These are phyloP conservation scores for Apophysomyces variabilis DNA, from an alignment of 371 early-diverging fungal species.

Conservation along the genomic window DNA sequence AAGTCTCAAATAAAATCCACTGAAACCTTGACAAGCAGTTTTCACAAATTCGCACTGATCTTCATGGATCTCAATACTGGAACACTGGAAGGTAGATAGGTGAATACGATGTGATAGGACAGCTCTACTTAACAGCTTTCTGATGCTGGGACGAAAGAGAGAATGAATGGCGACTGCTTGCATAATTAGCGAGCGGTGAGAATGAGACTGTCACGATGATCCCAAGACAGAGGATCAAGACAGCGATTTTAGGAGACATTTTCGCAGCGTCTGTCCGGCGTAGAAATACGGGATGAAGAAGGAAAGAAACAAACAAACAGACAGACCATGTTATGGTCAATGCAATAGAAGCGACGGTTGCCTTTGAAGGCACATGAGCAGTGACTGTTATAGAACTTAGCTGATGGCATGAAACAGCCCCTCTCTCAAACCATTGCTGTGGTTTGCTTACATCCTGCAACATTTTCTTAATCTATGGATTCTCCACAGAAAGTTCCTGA, in stretches of 20 bases:
- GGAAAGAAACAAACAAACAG: constrained; percentile 10
- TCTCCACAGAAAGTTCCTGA: too few species aligned
- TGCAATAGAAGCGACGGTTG: not conserved
- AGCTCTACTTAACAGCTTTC: not conserved
- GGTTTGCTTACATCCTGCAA: not conserved
- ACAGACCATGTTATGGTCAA: not conserved
- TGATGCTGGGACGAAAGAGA: not conserved
- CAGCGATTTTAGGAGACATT: not conserved
- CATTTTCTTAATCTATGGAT: too few species aligned
- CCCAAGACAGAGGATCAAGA: constrained; percentile 4
- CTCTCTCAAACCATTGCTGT: not conserved
- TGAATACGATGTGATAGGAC: not conserved
- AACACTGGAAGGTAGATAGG: constrained; percentile 34
- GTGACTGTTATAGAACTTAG: too few species aligned
- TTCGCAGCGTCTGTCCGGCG: not conserved
- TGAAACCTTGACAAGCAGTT: constrained; percentile 55
- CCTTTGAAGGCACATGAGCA: too few species aligned
- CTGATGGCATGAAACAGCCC: not conserved
- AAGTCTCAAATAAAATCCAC: constrained; percentile 58
- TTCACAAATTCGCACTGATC: constrained; percentile 64
- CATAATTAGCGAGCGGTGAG: not conserved
- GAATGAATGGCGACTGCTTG: not conserved
- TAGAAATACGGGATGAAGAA: not conserved
- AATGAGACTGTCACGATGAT: constrained; percentile 4
- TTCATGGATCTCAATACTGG: constrained; percentile 51